Percentiles rank a stretch among this genome's conserved stretches.
Evolutionary conservation across 1,139 yeast genomes (phyloP).

Genomic region (Yamadazyma atlantica): DNA sequence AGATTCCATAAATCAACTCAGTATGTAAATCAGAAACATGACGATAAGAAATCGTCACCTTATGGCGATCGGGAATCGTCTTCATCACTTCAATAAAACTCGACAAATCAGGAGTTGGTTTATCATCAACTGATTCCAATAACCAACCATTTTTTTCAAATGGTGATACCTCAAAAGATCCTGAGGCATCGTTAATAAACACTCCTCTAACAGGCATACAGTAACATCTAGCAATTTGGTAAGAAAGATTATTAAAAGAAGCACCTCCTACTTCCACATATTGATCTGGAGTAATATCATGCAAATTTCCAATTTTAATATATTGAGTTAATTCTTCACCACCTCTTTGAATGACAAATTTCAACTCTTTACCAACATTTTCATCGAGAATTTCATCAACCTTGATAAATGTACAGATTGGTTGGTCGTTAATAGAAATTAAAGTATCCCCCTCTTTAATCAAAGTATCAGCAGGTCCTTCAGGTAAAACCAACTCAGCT

Average conservation of each 20-base stretch:
- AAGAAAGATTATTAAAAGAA: slow-evolving; percentile 77
- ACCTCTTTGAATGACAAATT: slow-evolving; percentile 68
- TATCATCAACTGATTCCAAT: slow-evolving; percentile 73
- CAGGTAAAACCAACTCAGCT: slow-evolving; percentile 80
- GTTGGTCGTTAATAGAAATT: slow-evolving; percentile 66
- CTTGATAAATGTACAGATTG: slow-evolving; percentile 68
- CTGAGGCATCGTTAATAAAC: slow-evolving; percentile 73
- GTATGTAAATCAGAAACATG: slow-evolving; percentile 82
- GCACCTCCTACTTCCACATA: slow-evolving; percentile 87
- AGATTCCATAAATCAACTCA: slow-evolving; percentile 60
- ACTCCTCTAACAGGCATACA: slow-evolving; percentile 87
- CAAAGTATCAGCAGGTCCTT: slow-evolving; percentile 78
- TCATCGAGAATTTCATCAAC: slow-evolving; percentile 85
- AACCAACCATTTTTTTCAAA: slow-evolving; percentile 68
- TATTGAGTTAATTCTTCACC: slow-evolving; percentile 55
- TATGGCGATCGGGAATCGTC: slow-evolving; percentile 69
- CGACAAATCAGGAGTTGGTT: slow-evolving; percentile 70
- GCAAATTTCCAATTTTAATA: slow-evolving; percentile 71
- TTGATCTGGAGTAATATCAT: slow-evolving; percentile 77
- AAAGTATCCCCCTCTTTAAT: slow-evolving; percentile 86
- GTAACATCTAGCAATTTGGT: slow-evolving; percentile 83
- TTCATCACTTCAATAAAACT: slow-evolving; percentile 78
- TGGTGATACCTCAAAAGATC: slow-evolving; percentile 67
- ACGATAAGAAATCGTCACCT: slow-evolving; percentile 71
- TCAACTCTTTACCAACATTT: slow-evolving; percentile 59